phyloP scores from a whole-genome alignment of 2,329 filamentous ascomycete genomes.

The Aspergillus versicolor region DNA sequence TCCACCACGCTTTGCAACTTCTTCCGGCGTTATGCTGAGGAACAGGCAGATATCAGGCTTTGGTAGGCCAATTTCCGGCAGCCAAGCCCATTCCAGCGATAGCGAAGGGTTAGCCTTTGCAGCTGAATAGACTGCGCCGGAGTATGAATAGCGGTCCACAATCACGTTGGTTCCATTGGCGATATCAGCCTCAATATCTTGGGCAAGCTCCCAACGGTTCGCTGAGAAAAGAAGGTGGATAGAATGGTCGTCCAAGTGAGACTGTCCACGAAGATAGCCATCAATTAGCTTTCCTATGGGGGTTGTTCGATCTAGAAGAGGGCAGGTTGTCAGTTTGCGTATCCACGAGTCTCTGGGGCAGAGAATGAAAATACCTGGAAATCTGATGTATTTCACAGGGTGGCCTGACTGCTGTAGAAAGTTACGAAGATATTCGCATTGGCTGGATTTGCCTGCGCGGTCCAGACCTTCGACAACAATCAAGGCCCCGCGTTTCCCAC shows the following conservation, averaged over 20 bases:
- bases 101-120: conserved; percentile 76
- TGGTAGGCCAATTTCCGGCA: conserved; percentile 82
- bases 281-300: conserved; percentile 87
- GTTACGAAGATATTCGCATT: conserved; percentile 68
- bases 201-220: conserved; percentile 76
- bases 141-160: conserved; percentile 93
- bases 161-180: conserved; percentile 71
- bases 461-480: conserved; percentile 88
- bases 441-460: conserved; percentile 87
- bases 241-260: conserved; percentile 78
- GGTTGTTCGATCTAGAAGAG: conserved; percentile 69
- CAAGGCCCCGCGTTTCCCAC: conserved; percentile 61
- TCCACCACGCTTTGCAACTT: conserved; percentile 74
- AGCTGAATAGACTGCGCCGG: conserved; percentile 87
- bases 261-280: conserved; percentile 70
- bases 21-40: conserved; percentile 73
- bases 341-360: not conserved
- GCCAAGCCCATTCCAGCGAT: conserved; percentile 74
- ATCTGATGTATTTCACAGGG: conserved; percentile 60
- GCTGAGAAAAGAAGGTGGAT: conserved; percentile 89
- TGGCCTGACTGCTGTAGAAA: conserved; percentile 53
- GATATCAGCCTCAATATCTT: conserved; percentile 50
- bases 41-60: conserved; percentile 86
- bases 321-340: conserved; percentile 12
- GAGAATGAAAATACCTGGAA: conserved; percentile 55